Conservation (phyloP, 352 stramenopile species). For the Phytophthora litchii region DNA sequence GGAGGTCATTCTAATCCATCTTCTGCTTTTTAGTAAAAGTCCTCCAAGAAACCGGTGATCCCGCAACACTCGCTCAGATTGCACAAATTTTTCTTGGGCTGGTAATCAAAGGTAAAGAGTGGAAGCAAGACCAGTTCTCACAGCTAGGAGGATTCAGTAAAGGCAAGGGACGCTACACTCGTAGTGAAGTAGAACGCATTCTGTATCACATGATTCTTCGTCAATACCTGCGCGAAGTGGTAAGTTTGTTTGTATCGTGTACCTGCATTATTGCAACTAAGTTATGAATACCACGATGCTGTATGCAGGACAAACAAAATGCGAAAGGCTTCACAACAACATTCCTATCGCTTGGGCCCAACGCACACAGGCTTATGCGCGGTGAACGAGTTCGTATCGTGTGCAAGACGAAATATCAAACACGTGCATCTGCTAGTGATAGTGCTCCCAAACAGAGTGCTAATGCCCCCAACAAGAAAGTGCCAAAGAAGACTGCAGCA, state of each 20-base stretch:
- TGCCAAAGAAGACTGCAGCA: slow-evolving; percentile 30
- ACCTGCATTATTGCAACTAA: neutral
- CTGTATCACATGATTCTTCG: slow-evolving; percentile 90
- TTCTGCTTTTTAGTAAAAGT: slow-evolving; percentile 50
- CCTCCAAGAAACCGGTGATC: slow-evolving; percentile 64
- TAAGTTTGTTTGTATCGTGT: slow-evolving; percentile 12
- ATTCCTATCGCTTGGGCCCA: slow-evolving; percentile 64
- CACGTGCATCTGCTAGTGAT: slow-evolving; percentile 32
- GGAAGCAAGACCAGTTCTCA: slow-evolving; percentile 66
- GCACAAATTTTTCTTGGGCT: slow-evolving; percentile 76
- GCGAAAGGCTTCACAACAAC: slow-evolving; percentile 85
- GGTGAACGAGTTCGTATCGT: slow-evolving; percentile 81
- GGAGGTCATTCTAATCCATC: neutral
- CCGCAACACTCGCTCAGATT: slow-evolving; percentile 74
- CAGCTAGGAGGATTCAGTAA: slow-evolving; percentile 68
- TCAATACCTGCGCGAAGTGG: slow-evolving; percentile 80
- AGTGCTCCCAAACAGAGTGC: slow-evolving; percentile 14
- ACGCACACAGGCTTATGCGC: slow-evolving; percentile 56
- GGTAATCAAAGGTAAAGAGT: slow-evolving; percentile 70
- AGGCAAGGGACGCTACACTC: slow-evolving; percentile 73
- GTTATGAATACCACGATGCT: neutral
- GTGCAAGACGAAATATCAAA: slow-evolving; percentile 73
- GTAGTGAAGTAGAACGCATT: slow-evolving; percentile 84
- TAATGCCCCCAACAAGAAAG: slow-evolving; percentile 46
- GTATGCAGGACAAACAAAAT: slow-evolving; percentile 75